phyloP scores from a whole-genome alignment of 371 early-diverging fungal species.

The Thermomucor indicae-seudaticae region DNA sequence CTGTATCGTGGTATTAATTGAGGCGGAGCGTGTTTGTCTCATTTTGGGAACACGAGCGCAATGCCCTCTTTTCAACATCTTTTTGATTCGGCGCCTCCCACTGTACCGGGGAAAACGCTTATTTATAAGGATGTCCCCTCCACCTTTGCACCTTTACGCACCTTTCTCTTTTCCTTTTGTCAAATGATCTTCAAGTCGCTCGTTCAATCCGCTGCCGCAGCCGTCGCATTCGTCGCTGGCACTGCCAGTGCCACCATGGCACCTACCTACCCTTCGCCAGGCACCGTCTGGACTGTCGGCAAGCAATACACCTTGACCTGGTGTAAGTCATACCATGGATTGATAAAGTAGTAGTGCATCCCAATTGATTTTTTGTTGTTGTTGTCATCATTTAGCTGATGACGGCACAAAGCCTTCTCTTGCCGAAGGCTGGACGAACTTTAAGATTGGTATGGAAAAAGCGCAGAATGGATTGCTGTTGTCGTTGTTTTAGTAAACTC shows the following conservation, averaged over 20 bases:
- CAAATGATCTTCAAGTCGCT: no score
- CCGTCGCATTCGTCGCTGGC: conserved; percentile 7
- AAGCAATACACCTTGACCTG: conserved; percentile 20
- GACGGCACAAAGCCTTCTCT: conserved; percentile 12
- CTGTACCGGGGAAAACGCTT: no score
- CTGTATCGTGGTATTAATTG: no score
- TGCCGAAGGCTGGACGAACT: conserved; percentile 19
- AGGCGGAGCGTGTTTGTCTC: no score
- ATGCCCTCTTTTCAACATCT: no score
- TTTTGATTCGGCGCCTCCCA: no score
- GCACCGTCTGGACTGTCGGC: conserved; percentile 28
- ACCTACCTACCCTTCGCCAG: conserved; percentile 23
- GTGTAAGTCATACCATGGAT: conserved; percentile 11
- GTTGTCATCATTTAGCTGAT: conserved; percentile 9
- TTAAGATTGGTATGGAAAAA: conserved; percentile 23
- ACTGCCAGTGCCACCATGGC: conserved; percentile 18
- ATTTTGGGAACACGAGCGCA: no score
- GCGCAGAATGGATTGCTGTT: not conserved
- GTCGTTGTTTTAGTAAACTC: not conserved
- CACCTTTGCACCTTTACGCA: no score
- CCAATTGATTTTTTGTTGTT: not conserved
- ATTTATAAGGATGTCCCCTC: no score
- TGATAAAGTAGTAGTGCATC: no score
- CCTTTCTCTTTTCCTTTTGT: no score
- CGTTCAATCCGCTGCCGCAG: conserved; percentile 9